Base-by-base conservation (phyloP, 2,329 filamentous ascomycete species). In the Microdochium bolleyi region DNA sequence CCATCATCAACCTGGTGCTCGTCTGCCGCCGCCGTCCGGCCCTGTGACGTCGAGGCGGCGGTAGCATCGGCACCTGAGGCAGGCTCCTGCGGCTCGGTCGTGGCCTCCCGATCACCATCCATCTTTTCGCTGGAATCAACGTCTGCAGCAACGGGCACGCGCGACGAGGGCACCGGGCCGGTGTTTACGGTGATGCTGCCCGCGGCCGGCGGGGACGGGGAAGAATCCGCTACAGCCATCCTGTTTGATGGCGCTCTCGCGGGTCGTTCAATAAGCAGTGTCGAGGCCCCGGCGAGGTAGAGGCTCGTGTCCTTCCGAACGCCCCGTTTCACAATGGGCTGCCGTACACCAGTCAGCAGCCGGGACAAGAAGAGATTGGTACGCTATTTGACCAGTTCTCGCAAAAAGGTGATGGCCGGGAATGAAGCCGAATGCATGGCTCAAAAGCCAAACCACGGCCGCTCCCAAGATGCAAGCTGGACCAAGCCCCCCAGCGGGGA, bases 61-160 rank as follows among this genome's bases (percentile, higher is more conserved):
- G 48, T 51, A 11, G 50, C 48, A 30, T 50, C 11, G 3, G 37
- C 14, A 14, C 14, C 37, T 16, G 37, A 7, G 37, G 14, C 37
- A 16, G 37, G 37, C 37, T 41, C 37, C 7, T 19, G 37, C 37
- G 7, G 37, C 37, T 41, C 37, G 11, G 27, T 30, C 27, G 27
- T 30, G 27, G 27, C 27, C 27, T 30, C 27, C 27, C 27, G 27
- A 11, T 30, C 27, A 30, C 27, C 27, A 30, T n/a, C 37, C 14
- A 16, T 19, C 37, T 41, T 4, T 2, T 55, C 49, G 49, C 53
- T n/a, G 3, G 51, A 32, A 13, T 21, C 21, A 41, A 55, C 51
- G 53, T 56, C 55, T 30, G 46, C 51, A 51, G 49, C 49, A 14
- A 41, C 37, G 44, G 32, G 34, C 49, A 46, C 24, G 32, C 48